Conservation (phyloP, 441 rosid species). For the Manihot esculenta region DNA sequence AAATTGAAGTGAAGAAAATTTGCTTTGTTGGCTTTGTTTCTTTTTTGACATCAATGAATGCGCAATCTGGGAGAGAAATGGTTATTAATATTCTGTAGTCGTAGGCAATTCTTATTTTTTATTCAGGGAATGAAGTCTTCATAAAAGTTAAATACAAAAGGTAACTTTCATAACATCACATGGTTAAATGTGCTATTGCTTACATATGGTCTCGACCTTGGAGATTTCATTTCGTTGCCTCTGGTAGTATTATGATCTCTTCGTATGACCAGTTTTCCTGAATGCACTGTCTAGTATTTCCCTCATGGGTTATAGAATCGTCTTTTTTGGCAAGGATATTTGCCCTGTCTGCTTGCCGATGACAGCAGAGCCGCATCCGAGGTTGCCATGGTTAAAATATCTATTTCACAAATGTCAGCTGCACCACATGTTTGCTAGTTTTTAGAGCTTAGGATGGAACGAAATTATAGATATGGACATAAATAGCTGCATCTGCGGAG, state of each 20-base stretch:
- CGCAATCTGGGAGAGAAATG: neutral
- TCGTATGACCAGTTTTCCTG: neutral
- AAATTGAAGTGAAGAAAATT: neutral
- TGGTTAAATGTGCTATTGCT: neutral
- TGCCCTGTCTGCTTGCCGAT: neutral
- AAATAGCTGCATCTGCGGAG: neutral
- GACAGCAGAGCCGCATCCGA: neutral
- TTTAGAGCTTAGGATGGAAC: neutral
- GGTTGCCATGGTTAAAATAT: constrained; percentile 1
- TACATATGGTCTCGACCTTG: neutral
- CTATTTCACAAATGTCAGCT: neutral
- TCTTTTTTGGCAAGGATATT: neutral
- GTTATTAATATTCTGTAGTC: neutral
- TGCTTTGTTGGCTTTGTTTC: neutral
- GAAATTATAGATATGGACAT: neutral
- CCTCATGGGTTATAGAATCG: too few relatives aligned
- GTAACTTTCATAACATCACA: neutral
- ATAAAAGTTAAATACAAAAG: neutral
- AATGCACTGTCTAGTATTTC: too few relatives aligned
- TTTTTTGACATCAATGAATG: neutral
- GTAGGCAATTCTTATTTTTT: neutral
- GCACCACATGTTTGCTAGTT: neutral
- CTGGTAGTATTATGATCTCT: neutral
- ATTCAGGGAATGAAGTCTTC: neutral
- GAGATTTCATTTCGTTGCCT: neutral